Evolutionary conservation across 345 rosid genomes (phyloP).

Genomic region (Gossypium turneri): DNA sequence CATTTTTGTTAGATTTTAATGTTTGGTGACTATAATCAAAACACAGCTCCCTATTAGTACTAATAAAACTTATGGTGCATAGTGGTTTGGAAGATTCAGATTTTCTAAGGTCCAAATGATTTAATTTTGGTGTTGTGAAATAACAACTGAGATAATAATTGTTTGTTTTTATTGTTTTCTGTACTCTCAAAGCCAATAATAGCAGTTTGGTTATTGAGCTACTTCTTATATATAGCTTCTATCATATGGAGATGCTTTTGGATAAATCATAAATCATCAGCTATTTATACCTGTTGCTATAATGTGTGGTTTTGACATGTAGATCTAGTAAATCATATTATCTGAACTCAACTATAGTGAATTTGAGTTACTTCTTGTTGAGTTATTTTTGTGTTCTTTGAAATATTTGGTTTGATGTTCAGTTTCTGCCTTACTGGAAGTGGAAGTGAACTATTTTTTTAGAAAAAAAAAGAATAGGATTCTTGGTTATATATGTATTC

Average conservation of each 20-base stretch:
- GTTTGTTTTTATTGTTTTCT: background rate
- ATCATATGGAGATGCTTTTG: background rate
- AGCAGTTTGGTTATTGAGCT: background rate
- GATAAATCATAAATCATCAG: background rate
- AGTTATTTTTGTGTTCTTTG: too few species aligned
- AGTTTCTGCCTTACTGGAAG: too few species aligned
- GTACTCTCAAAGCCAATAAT: background rate
- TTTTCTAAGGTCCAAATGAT: background rate
- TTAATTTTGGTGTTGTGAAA: constrained; percentile 9
- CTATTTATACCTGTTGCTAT: background rate
- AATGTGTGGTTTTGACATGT: background rate
- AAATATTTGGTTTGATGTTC: too few species aligned
- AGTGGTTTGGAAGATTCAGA: background rate
- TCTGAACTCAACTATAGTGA: background rate
- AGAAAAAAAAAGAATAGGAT: too few species aligned
- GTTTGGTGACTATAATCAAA: background rate
- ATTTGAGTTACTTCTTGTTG: background rate
- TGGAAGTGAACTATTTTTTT: too few species aligned
- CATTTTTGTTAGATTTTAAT: background rate
- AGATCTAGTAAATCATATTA: background rate
- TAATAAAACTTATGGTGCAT: background rate
- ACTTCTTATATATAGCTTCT: background rate
- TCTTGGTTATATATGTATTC: background rate
- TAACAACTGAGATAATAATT: background rate
- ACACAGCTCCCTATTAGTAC: background rate